A percentile compares a stretch with the other conserved stretches of the same genome.
Conservation (phyloP, 2,329 filamentous ascomycete species). For the Pseudogymnoascus sp. region DNA sequence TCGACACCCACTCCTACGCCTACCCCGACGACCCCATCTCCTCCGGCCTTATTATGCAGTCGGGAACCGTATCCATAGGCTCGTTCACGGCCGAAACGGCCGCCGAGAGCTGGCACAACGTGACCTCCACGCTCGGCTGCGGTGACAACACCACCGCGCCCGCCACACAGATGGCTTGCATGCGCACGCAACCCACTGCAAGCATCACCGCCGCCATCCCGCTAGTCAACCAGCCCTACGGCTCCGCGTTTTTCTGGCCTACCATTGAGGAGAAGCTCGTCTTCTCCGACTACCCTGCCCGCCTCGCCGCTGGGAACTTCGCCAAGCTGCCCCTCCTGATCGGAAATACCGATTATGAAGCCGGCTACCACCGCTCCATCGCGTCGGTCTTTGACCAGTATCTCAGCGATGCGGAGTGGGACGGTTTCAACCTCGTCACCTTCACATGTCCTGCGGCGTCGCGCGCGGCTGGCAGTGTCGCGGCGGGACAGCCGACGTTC, state of each 20-base stretch:
- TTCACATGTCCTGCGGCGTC: slow-evolving; percentile 31
- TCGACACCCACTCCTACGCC: slow-evolving; percentile 28
- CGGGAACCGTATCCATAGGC: slow-evolving; percentile 15
- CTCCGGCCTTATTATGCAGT: slow-evolving; percentile 19
- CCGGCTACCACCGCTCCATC: not conserved
- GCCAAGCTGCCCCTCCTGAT: slow-evolving; percentile 14
- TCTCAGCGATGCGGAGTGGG: not conserved
- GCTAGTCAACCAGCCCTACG: slow-evolving; percentile 9
- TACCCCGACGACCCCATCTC: slow-evolving; percentile 27
- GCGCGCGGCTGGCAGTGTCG: slow-evolving; percentile 22
- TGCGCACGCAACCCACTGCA: slow-evolving; percentile 11
- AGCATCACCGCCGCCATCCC: slow-evolving; percentile 9
- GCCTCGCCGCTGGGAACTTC: slow-evolving; percentile 9
- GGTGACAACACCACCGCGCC: slow-evolving; percentile 6
- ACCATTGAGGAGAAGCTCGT: slow-evolving; percentile 14
- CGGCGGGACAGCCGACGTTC: slow-evolving; percentile 30
- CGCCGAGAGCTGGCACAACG: slow-evolving; percentile 10
- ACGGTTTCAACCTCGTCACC: slow-evolving; percentile 13
- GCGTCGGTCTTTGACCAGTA: not conserved
- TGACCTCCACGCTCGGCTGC: slow-evolving; percentile 11
- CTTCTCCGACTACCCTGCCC: slow-evolving; percentile 11
- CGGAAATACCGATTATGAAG: slow-evolving; percentile 14
- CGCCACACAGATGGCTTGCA: slow-evolving; percentile 10
- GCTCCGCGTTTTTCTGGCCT: not conserved
- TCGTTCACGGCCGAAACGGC: slow-evolving; percentile 9